Percentiles rank a stretch among this genome's conserved stretches.
These are phyloP conservation scores for Amborella trichopoda DNA, from an alignment of 164 flowering plant species.

Conservation along the genomic window DNA sequence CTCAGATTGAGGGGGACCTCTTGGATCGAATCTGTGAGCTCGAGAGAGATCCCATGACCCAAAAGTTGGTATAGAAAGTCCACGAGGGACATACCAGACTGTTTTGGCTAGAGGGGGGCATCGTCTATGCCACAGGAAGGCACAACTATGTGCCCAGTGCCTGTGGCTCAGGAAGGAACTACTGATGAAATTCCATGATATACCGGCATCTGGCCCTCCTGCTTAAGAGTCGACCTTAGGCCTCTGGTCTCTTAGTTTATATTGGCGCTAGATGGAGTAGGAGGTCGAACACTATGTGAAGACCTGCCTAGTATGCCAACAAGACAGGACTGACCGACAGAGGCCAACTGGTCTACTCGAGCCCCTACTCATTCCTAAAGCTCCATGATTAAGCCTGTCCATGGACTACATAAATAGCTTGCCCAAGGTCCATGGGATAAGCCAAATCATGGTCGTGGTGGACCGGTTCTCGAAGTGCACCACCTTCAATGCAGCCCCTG, in stretches of 20 bases:
- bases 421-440: neutral
- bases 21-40: too few relatives aligned
- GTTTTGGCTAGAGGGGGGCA: neutral
- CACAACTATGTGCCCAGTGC: neutral
- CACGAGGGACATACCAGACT: neutral
- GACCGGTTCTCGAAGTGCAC: neutral
- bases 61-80: neutral
- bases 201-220: neutral
- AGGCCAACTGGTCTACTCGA: neutral
- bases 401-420: neutral
- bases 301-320: neutral
- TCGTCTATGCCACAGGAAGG: neutral
- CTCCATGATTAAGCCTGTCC: neutral
- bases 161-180: neutral
- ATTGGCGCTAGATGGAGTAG: neutral
- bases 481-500: neutral
- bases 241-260: neutral
- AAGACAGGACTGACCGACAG: neutral
- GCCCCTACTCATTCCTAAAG: neutral
- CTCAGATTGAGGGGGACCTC: too few relatives aligned
- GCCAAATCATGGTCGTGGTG: neutral
- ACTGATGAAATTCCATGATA: neutral
- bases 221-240: neutral
- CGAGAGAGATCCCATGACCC: neutral
- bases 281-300: neutral